Conservation (phyloP, 768 basidiomycete species). For the Russula brevipes region DNA sequence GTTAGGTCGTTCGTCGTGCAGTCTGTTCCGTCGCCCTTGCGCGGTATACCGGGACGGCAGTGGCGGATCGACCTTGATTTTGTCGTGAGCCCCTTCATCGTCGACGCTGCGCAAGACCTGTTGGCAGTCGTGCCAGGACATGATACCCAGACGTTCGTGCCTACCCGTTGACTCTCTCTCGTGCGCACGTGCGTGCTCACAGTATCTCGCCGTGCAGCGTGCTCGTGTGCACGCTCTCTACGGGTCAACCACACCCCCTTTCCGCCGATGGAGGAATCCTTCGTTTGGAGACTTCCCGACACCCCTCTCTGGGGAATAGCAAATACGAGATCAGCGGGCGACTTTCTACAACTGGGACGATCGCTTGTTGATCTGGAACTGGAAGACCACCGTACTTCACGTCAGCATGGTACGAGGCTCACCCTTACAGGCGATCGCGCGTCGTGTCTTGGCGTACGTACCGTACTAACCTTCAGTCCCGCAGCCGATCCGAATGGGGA, state of each 20-base stretch:
- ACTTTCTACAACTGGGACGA: neutral
- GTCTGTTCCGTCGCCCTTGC: neutral
- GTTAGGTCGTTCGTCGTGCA: neutral
- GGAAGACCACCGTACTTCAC: constrained; percentile 2
- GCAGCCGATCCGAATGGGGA: constrained; percentile 3
- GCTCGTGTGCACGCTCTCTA: neutral
- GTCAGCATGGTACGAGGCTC: constrained; percentile 2
- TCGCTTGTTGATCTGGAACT: constrained; percentile 8
- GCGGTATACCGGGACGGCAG: neutral
- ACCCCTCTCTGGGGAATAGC: neutral
- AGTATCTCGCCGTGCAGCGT: neutral
- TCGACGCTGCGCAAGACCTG: constrained; percentile 7
- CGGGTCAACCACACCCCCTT: constrained; percentile 5
- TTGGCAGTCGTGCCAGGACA: neutral
- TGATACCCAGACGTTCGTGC: neutral
- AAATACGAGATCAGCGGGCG: constrained; percentile 5
- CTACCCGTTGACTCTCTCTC: neutral
- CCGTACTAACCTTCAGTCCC: neutral
- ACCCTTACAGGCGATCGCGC: no score
- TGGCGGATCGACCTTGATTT: constrained; percentile 8
- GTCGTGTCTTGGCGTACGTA: no score
- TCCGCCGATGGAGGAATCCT: neutral
- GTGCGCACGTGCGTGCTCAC: neutral
- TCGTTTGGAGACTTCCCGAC: neutral
- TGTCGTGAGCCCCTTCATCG: neutral